phyloP scores from a whole-genome alignment of 2,329 filamentous ascomycete species.

The Botrytis porri region DNA sequence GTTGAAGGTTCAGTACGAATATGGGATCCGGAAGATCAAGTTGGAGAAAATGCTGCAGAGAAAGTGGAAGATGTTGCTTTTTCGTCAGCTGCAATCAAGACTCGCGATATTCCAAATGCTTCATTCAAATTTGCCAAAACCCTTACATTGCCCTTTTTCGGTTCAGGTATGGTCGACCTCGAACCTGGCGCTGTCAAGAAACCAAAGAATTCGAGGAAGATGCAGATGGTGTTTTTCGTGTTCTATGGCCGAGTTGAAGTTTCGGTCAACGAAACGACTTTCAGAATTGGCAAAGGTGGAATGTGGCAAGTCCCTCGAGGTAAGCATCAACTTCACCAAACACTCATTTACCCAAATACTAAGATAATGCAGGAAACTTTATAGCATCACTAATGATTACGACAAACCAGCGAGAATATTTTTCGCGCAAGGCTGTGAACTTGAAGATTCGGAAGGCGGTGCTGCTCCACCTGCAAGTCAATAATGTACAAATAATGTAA shows the following conservation, averaged over 20 bases:
- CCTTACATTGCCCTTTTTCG: conserved; percentile 79
- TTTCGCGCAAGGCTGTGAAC: conserved; percentile 83
- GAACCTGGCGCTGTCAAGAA: conserved; percentile 80
- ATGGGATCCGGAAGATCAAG: conserved; percentile 61
- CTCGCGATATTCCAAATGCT: conserved; percentile 58
- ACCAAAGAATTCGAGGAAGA: conserved; percentile 87
- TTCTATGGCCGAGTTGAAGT: conserved; percentile 79
- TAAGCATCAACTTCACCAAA: conserved; percentile 46
- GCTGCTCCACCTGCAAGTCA: conserved; percentile 7
- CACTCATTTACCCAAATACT: conserved; percentile 17
- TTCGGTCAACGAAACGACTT: conserved; percentile 69
- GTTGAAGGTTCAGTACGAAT: conserved; percentile 61
- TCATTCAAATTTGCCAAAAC: conserved; percentile 89
- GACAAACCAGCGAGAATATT: conserved; percentile 74
- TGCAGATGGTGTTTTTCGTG: conserved; percentile 97
- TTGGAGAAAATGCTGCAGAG: conserved; percentile 52
- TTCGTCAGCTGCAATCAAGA: conserved; percentile 50
- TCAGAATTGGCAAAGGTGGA: conserved; percentile 82
- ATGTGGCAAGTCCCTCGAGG: conserved; percentile 95
- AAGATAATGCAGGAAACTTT: conserved; percentile 73
- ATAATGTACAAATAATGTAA: conserved; percentile 5
- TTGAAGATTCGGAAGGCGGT: conserved; percentile 1
- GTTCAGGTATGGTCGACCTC: conserved; percentile 84
- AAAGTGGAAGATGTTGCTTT: conserved; percentile 54
- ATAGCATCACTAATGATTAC: conserved; percentile 82